Conservation (phyloP, 1,284 basidiomycete genomes). For the Fomitiporia mediterranea region DNA sequence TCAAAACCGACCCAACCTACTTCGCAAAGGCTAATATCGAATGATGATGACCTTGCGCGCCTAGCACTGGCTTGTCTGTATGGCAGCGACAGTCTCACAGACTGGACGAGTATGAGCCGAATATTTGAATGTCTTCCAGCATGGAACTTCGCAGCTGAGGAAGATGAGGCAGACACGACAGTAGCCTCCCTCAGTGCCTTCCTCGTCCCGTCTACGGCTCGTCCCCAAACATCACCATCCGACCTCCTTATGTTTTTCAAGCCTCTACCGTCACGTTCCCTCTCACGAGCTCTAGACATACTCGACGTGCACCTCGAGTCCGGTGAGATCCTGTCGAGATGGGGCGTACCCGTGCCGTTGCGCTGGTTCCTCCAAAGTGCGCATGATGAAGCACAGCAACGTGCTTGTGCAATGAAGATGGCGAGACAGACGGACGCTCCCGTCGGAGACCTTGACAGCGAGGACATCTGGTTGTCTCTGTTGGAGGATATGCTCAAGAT, state of each 20-base stretch:
- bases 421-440: constrained; percentile 65
- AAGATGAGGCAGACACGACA: constrained; percentile 70
- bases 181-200: constrained; percentile 75
- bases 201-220: constrained; percentile 66
- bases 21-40: constrained; percentile 68
- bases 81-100: constrained; percentile 63
- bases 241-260: constrained; percentile 81
- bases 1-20: constrained; percentile 81
- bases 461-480: constrained; percentile 80
- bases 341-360: constrained; percentile 76
- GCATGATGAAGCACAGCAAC: constrained; percentile 62
- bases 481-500: constrained; percentile 88
- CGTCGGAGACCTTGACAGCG: constrained; percentile 49
- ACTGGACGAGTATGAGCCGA: constrained; percentile 80
- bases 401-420: constrained; percentile 84
- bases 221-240: constrained; percentile 52
- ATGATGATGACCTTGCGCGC: constrained; percentile 79
- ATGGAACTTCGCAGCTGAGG: constrained; percentile 65
- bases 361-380: constrained; percentile 83
- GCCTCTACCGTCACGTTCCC: constrained; percentile 63
- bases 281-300: constrained; percentile 82
- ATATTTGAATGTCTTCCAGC: constrained; percentile 94
- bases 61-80: constrained; percentile 88
- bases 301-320: constrained; percentile 92
- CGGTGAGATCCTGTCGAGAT: constrained; percentile 84